Conservation (phyloP, 176 grass and related monocot species). For the Puya raimondii region DNA sequence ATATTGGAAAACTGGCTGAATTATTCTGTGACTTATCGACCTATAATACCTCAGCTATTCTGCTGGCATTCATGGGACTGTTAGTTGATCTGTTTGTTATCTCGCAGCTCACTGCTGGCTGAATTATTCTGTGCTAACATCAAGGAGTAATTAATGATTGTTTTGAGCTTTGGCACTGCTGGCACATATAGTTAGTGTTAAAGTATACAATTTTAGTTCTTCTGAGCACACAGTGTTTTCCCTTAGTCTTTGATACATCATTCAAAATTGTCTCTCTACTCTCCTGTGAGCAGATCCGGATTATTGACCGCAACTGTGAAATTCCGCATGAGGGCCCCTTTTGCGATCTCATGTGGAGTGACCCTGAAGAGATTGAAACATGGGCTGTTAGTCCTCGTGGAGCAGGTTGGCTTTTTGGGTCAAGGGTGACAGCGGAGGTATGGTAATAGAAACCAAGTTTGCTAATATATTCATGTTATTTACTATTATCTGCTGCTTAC, state of each 20-base stretch:
- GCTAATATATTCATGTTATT: neutral
- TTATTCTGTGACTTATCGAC: too few relatives aligned
- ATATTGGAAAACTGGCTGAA: too few relatives aligned
- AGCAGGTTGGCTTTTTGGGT: slow-evolving; percentile 97
- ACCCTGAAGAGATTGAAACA: slow-evolving; percentile 97
- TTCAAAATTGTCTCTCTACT: neutral
- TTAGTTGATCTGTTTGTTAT: too few relatives aligned
- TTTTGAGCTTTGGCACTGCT: too few relatives aligned
- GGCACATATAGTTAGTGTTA: too few relatives aligned
- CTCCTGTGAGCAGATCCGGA: slow-evolving; percentile 43
- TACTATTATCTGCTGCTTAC: neutral
- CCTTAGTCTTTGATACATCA: neutral
- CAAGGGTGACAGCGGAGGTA: slow-evolving; percentile 90
- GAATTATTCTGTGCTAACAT: too few relatives aligned
- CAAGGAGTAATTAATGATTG: too few relatives aligned
- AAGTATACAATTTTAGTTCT: too few relatives aligned
- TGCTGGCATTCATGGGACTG: too few relatives aligned
- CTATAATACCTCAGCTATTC: too few relatives aligned
- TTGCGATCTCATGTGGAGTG: slow-evolving; percentile 99
- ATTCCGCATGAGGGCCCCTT: slow-evolving; percentile 97
- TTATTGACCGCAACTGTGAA: slow-evolving; percentile 96
- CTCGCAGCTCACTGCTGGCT: too few relatives aligned
- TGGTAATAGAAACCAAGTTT: neutral
- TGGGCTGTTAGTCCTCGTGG: slow-evolving; percentile 97
- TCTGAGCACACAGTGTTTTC: neutral